A percentile compares a stretch with the other conserved stretches of the same genome.
Conservation (phyloP, 768 basidiomycete species). For the Trichaptum fuscoviolaceum region DNA sequence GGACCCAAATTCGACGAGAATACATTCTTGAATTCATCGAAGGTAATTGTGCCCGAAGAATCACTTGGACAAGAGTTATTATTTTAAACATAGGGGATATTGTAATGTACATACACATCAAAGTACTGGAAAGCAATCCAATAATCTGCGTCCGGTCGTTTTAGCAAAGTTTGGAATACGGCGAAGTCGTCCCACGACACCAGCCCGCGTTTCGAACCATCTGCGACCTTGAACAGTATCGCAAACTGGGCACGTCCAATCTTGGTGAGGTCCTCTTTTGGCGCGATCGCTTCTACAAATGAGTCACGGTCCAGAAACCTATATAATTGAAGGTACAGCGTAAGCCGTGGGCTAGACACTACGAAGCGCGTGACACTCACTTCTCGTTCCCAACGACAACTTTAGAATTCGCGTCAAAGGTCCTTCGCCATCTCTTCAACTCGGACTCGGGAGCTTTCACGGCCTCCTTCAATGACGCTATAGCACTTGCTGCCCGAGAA, state of each 20-base stretch:
- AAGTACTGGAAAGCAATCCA: conserved; percentile 96
- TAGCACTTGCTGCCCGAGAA: conserved; percentile 38
- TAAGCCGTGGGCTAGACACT: conserved; percentile 8
- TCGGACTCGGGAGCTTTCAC: conserved; percentile 76
- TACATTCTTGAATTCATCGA: conserved; percentile 92
- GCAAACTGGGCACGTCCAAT: conserved; percentile 87
- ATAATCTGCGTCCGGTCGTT: conserved; percentile 94
- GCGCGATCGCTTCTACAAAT: conserved; percentile 95
- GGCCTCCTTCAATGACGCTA: conserved; percentile 62
- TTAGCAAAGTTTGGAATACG: conserved; percentile 89
- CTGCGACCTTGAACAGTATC: conserved; percentile 86
- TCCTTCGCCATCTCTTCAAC: conserved; percentile 81
- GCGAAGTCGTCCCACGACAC: conserved; percentile 95
- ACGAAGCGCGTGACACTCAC: conserved; percentile 40
- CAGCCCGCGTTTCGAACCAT: conserved; percentile 65
- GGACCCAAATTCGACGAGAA: conserved; percentile 75
- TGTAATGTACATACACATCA: conserved; percentile 64
- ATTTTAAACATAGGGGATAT: conserved; percentile 7
- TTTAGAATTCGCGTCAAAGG: conserved; percentile 82
- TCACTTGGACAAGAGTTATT: conserved; percentile 46
- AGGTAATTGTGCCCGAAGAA: conserved; percentile 86
- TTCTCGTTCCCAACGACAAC: conserved; percentile 68
- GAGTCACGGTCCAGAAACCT: conserved; percentile 85
- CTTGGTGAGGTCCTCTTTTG: conserved; percentile 75
- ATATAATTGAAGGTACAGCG: conserved; percentile 14